Evolutionary conservation across 176 grass and related monocot genomes (phyloP), one percentile per base, ranked within the genome.

Genomic region (Poa pratensis): DNA sequence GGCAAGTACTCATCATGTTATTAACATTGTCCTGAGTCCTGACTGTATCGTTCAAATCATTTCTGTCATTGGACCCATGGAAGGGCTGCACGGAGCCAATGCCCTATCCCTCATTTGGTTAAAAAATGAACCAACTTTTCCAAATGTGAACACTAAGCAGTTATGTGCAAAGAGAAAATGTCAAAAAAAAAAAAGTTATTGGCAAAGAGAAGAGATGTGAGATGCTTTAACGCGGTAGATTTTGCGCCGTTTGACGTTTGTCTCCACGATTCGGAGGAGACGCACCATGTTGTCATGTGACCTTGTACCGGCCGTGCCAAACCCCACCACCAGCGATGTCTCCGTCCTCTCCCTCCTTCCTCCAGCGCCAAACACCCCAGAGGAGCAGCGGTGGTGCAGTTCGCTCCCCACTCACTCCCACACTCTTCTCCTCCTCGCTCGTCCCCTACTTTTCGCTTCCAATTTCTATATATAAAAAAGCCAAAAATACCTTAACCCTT

Each of bases 401-500:
- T 90, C 68, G 7, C 3, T 43, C 68, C 12, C 20, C 65, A 17
- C 43, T 1, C 13, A 1, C 42, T 43, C 7, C 40, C 43, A 4
- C 50, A 72, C 12, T 59, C 14, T 30, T 11, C n/a, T 65, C 45
- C 6, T 65, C 45, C 3, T 9, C 19, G 9, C n/a, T 20, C 63
- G 9, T 0, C 50, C 35, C 35, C 35, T 35, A 3, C 40, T 45
- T 75, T 35, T 28, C 59, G 19, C 0, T 14, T 40, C 10, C 73
- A n/a, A 34, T 86, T 37, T 80, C 50, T 18, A 60, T 43, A 80
- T 87, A 91, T 84, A 75, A 61, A 76, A 76, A 9, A 0, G 53
- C 78, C 52, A 8, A 58, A 75, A 73, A 89, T 82, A 73, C 83
- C 83, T 86, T 82, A 45, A 42, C 83, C 64, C 83, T 70, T 8